Evolutionary conservation across 345 rosid genomes (phyloP).

Genomic region (Pugionium cornutum): DNA sequence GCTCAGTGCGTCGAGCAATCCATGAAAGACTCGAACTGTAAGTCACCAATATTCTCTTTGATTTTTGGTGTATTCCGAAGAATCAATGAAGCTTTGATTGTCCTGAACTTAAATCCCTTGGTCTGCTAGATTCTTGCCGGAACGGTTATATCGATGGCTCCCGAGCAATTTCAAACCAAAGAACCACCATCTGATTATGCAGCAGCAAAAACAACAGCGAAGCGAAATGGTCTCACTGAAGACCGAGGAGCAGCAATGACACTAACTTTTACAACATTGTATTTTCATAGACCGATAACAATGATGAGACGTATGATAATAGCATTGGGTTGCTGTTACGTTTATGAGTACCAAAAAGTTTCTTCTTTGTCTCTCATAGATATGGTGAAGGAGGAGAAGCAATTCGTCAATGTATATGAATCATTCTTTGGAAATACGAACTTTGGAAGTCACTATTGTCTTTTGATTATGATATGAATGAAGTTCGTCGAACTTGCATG

Average conservation of each 20-base stretch:
- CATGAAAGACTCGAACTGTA: conserved; percentile 83
- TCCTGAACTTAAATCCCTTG: conserved; percentile 14
- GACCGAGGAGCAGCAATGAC: conserved; percentile 61
- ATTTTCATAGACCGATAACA: background rate
- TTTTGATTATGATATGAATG: too few species aligned
- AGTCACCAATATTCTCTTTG: conserved; percentile 40
- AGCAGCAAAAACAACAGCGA: conserved; percentile 52
- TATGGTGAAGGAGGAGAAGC: conserved; percentile 22
- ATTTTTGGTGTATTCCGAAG: background rate
- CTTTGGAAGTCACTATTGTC: too few species aligned
- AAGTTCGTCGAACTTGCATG: too few species aligned
- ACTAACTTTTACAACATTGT: conserved; percentile 22
- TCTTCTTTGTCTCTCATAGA: conserved; percentile 7
- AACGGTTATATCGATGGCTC: conserved; percentile 63
- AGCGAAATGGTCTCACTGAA: conserved; percentile 75
- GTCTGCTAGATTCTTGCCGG: conserved; percentile 66
- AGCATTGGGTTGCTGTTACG: background rate
- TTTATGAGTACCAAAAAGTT: conserved; percentile 7
- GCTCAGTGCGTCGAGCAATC: conserved; percentile 86
- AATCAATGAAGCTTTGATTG: conserved; percentile 1
- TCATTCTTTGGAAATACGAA: conserved; percentile 33
- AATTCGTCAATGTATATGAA: conserved; percentile 31
- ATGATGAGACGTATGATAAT: background rate
- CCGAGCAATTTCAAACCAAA: conserved; percentile 49
- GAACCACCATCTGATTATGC: conserved; percentile 44